These are phyloP conservation scores for Beauveria caledonica DNA, from an alignment of 2,329 filamentous ascomycete species.

Conservation along the genomic window DNA sequence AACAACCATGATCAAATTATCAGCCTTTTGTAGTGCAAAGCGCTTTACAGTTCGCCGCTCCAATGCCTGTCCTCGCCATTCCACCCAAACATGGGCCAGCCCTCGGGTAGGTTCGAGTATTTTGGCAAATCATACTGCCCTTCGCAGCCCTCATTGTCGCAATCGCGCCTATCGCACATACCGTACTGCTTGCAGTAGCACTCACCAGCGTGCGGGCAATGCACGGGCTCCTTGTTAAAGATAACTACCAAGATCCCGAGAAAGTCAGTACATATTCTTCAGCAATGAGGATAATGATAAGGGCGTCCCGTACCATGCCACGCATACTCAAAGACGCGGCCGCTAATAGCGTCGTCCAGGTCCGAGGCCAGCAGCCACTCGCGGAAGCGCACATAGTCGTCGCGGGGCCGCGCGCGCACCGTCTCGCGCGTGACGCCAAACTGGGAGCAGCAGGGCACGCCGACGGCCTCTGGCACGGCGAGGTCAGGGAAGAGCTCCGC, in stretches of 20 bases:
- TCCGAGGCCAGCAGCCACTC: slow-evolving; percentile 52
- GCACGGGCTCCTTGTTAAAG: slow-evolving; percentile 47
- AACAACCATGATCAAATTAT: background rate
- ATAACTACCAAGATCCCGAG: slow-evolving; percentile 34
- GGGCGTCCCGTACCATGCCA: slow-evolving; percentile 47
- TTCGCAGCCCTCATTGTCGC: slow-evolving; percentile 39
- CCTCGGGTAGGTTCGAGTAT: slow-evolving; percentile 47
- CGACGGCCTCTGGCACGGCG: slow-evolving; percentile 41
- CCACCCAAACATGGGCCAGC: slow-evolving; percentile 55
- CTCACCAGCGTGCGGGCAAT: slow-evolving; percentile 51
- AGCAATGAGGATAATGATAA: background rate
- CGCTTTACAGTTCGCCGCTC: slow-evolving; percentile 1
- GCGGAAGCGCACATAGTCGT: slow-evolving; percentile 48
- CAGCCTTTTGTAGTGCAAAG: slow-evolving; percentile 1
- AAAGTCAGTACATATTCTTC: background rate
- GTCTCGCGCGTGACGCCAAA: slow-evolving; percentile 51
- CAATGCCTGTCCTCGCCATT: slow-evolving; percentile 23
- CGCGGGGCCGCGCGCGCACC: slow-evolving; percentile 37
- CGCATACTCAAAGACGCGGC: slow-evolving; percentile 54
- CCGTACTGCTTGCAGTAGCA: slow-evolving; percentile 64
- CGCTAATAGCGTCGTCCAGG: slow-evolving; percentile 45
- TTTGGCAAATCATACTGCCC: slow-evolving; percentile 52
- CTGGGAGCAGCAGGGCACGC: slow-evolving; percentile 56
- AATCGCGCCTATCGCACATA: slow-evolving; percentile 39
- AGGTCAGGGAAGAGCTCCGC: slow-evolving; percentile 32